Percentiles rank a stretch among this genome's conserved stretches.
Conservation (phyloP, 2,329 filamentous ascomycete species). For the Magnaporthiopsis rhizophila region DNA sequence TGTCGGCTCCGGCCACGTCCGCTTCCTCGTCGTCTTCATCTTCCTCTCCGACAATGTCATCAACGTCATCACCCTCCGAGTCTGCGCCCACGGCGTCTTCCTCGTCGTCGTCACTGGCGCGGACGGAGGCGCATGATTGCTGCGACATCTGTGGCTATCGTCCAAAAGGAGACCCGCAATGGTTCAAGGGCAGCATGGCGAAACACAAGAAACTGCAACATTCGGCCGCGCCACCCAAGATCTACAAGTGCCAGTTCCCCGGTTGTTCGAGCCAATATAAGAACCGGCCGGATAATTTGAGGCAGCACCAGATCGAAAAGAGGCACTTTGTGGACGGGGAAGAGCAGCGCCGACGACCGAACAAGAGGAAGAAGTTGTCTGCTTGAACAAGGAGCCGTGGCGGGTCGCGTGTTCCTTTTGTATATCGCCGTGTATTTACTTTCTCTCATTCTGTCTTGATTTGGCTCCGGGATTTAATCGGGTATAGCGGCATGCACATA, state of each 20-base stretch:
- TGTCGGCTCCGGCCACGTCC: neutral
- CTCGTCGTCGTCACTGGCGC: neutral
- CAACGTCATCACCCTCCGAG: constrained; percentile 3
- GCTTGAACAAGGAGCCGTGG: neutral
- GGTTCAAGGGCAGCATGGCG: constrained; percentile 51
- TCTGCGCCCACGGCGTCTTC: constrained; percentile 1
- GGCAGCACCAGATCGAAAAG: constrained; percentile 50
- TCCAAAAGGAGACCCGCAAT: constrained; percentile 47
- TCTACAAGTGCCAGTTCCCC: constrained; percentile 45
- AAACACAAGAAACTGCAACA: constrained; percentile 51
- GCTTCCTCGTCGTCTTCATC: neutral
- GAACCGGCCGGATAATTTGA: constrained; percentile 47
- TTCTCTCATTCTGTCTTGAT: too few species aligned
- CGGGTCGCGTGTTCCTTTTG: too few species aligned
- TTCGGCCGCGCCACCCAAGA: constrained; percentile 36
- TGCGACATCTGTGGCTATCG: constrained; percentile 48
- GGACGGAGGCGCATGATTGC: constrained; percentile 32
- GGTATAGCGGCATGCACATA: too few species aligned
- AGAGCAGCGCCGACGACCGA: constrained; percentile 30
- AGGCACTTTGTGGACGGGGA: constrained; percentile 40
- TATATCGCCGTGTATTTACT: too few species aligned
- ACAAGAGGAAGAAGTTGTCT: constrained; percentile 35
- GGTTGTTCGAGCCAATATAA: constrained; percentile 47
- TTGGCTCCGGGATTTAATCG: too few species aligned
- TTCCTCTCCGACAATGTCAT: neutral